Evolutionary conservation across 75 land plant genomes (phyloP), one percentile per base, ranked within the genome.

Genomic region (Adiantum capillusveneris): DNA sequence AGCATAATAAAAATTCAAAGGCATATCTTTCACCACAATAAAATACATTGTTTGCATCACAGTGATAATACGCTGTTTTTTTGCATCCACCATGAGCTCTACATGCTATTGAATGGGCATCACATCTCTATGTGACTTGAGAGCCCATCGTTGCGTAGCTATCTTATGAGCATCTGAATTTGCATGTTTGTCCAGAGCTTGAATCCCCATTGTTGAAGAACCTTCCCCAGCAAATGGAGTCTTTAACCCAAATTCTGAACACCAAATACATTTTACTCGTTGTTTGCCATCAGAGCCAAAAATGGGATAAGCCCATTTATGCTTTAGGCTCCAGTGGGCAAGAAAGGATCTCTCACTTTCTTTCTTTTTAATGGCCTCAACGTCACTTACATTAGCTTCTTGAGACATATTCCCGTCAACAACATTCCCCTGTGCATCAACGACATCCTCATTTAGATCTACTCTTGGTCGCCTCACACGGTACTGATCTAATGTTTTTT

Each of bases 31-130:
- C 3, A 46, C 21, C 21, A 20, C 17, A 46, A 46, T 46, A 46
- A n/a, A 46, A 17, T 20, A 7, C 49, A 46, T 46, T 46, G 6
- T 17, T 17, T 46, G 17, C 21, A 46, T 46, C 21, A 46, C 49
- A 46, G 21, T 46, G 21, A 46, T 46, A n/a, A 46, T 46, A 6
- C 21, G 17, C 14, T 46, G 49, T 46, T 46, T 46, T 20, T 46
- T 14, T n/a, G 21, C 49, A 46, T 46, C 49, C n/a, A 46, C 49
- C 17, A 46, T 46, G n/a, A 46, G 49, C 49, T 46, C 49, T 14
- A 46, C 49, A 46, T 46, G 49, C 49, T 46, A 6, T 17, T 46
- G 49, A 20, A 46, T 46, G 5, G 49, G 2, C 49, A 46, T n/a
- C 6, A 17, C 17, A 46, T 46, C 49, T 46, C 14, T 46, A 46